Evolutionary conservation across 495 filamentous ascomycete species (phyloP), one percentile per base, ranked within the genome.

Genomic region (Podospora australis): DNA sequence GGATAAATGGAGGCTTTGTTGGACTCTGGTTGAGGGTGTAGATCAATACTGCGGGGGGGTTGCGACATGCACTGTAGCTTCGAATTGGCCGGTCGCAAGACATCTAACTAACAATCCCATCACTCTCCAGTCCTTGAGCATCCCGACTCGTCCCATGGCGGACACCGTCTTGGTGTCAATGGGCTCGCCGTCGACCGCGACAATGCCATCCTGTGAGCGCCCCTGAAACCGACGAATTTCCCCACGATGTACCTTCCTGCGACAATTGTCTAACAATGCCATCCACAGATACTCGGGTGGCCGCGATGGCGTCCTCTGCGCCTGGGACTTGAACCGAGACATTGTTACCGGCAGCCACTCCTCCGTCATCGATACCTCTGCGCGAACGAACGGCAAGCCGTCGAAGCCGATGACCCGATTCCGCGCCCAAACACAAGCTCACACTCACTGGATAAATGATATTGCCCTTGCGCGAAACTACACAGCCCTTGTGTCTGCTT

Each of bases 371-470:
- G 57, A 69, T 46, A 47, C 54, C 26, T 49, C 47, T 10, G 47
- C 49, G n/a, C 50, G 25, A 4, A 26, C 57, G 9, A 65, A 60
- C 34, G 59, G 54, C 32, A 45, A 63, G 57, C 62, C 59, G n/a
- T 16, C 20, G 45, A 69, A 62, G 50, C 62, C 59, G 43, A 71
- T 60, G 8, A 88, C 89, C 26, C 77, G 75, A n/a, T 91, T 91
- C 65, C 82, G 88, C 48, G 78, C 83, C 39, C 90, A 96, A 66
- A 87, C 90, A n/a, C 90, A 96, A 59, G 94, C 92, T 10, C 92
- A 98, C 64, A 97, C 90, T 22, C 91, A 97, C 66, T 97, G 92
- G 92, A 86, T 98, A 64, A 97, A 97, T 62, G 91, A 97, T 58
- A 87, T 98, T 49, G 80, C 83, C n/a, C 79, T 97, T 45, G 83